Evolutionary conservation across 2,329 filamentous ascomycete genomes (phyloP).

Genomic region (Metarhizium brunneum): DNA sequence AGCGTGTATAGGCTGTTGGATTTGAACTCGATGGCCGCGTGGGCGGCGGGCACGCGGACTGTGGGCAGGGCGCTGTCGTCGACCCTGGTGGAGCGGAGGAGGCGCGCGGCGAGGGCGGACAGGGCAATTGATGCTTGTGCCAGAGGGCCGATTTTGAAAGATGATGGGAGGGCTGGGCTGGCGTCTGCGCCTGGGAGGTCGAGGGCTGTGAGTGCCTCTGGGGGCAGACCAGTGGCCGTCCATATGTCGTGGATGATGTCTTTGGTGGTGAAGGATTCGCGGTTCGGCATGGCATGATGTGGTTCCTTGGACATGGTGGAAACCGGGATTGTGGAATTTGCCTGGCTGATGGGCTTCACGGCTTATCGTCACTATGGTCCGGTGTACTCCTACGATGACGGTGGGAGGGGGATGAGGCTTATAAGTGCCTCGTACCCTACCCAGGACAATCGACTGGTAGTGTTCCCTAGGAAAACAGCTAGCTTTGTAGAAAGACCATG

Average conservation of each 20-base stretch:
- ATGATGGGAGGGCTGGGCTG: conserved; percentile 31
- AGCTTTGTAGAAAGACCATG: too few species aligned
- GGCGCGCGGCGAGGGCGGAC: conserved; percentile 39
- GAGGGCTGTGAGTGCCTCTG: conserved; percentile 3
- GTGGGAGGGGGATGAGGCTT: too few species aligned
- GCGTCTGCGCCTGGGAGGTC: conserved; percentile 7
- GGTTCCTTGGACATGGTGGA: too few species aligned
- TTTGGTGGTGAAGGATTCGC: neutral
- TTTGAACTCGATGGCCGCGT: conserved; percentile 42
- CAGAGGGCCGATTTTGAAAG: conserved; percentile 43
- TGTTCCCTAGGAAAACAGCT: too few species aligned
- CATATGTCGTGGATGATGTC: conserved; percentile 10
- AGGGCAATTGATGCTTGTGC: conserved; percentile 43
- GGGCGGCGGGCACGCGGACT: conserved; percentile 33
- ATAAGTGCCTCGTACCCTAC: too few species aligned
- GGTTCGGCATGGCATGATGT: neutral
- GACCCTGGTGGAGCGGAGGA: conserved; percentile 11
- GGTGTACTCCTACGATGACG: too few species aligned
- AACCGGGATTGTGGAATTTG: too few species aligned
- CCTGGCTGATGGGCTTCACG: too few species aligned
- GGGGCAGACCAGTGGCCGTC: neutral
- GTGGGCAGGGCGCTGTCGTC: conserved; percentile 9
- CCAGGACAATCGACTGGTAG: too few species aligned
- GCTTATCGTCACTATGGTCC: too few species aligned
- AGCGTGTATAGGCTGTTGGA: conserved; percentile 41